Conservation (phyloP, 441 rosid genomes). For the Geranium incanum region DNA sequence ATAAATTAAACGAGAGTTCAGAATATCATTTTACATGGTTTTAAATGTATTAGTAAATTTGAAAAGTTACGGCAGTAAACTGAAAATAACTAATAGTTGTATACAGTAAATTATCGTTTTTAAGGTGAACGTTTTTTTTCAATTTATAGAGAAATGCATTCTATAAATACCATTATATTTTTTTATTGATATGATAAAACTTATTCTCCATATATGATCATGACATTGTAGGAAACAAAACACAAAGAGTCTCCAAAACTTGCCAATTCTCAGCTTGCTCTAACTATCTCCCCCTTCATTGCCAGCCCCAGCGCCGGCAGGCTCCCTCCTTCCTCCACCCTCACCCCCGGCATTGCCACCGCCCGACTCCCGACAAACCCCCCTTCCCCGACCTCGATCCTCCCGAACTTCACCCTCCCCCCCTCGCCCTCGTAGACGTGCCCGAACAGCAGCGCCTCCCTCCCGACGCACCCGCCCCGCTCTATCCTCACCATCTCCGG, state of each 20-base stretch:
- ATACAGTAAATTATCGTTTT: too few relatives aligned
- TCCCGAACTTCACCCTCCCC: conserved; percentile 54
- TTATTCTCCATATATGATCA: background rate
- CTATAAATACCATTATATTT: background rate
- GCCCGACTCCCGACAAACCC: conserved; percentile 57
- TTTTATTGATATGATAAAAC: background rate
- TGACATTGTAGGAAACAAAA: background rate
- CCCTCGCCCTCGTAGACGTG: conserved; percentile 63
- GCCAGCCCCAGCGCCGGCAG: conserved; percentile 47
- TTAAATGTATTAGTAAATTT: too few relatives aligned
- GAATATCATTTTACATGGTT: too few relatives aligned
- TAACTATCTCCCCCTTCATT: conserved; percentile 50
- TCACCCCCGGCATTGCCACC: conserved; percentile 54
- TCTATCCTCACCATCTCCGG: conserved; percentile 68
- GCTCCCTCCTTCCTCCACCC: conserved; percentile 46
- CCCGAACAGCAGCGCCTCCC: conserved; percentile 53
- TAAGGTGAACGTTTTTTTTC: too few relatives aligned
- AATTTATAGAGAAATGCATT: too few relatives aligned
- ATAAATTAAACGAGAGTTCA: too few relatives aligned
- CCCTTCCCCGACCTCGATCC: conserved; percentile 41
- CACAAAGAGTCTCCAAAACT: background rate
- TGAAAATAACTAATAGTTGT: too few relatives aligned
- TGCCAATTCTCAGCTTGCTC: conserved; percentile 17
- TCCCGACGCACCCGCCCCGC: conserved; percentile 48
- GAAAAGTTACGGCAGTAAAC: too few relatives aligned